phyloP scores from a whole-genome alignment of 208 protist genomes.

The Acanthamoeba healyi region DNA sequence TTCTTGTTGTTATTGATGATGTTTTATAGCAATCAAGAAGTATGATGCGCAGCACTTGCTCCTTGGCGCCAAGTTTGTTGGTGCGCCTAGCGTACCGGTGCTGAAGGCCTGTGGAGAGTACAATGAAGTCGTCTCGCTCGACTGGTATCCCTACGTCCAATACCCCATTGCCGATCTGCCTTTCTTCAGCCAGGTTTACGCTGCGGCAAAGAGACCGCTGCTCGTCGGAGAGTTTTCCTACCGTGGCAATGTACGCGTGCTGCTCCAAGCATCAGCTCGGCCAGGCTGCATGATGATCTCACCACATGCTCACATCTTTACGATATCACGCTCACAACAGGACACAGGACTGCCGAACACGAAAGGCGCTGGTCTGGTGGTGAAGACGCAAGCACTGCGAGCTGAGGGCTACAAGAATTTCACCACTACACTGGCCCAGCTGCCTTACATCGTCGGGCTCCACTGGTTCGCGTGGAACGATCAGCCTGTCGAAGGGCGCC shows the following conservation, averaged over 20 bases:
- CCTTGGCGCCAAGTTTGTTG: neutral
- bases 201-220: neutral
- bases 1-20: neutral
- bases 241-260: neutral
- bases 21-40: neutral
- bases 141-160: neutral
- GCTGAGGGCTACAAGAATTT: conserved; percentile 10
- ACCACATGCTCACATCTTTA: neutral
- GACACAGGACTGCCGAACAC: neutral
- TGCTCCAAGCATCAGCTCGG: too few species aligned
- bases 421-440: neutral
- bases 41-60: conserved; percentile 3
- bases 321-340: neutral
- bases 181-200: neutral
- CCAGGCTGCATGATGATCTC: too few species aligned
- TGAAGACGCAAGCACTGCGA: neutral
- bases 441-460: neutral
- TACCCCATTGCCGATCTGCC: neutral
- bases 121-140: neutral
- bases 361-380: neutral
- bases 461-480: conserved; percentile 24
- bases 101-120: neutral
- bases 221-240: neutral
- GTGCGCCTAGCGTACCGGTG: neutral
- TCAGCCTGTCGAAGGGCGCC: neutral